Conservation (phyloP, 2,329 filamentous ascomycete species). For the Aureobasidium lini region DNA sequence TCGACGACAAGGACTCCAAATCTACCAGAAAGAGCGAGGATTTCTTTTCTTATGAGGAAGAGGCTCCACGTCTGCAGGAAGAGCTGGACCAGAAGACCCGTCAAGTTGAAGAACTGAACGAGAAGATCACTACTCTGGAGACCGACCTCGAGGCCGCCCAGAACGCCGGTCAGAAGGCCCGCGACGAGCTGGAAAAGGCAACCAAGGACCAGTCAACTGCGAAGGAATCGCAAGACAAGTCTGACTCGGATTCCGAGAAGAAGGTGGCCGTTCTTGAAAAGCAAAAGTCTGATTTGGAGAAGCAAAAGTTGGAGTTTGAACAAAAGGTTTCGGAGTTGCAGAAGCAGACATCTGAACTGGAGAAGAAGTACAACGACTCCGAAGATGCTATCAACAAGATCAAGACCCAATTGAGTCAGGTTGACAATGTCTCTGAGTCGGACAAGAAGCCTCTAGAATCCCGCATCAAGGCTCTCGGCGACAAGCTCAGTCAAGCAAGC, state of each 20-base stretch:
- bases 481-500: constrained; percentile 40
- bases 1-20: constrained; percentile 1
- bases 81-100: constrained; percentile 48
- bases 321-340: constrained; percentile 3
- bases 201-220: background rate
- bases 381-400: background rate
- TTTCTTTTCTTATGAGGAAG: constrained; percentile 87
- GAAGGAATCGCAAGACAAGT: background rate
- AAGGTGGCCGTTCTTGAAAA: constrained; percentile 2
- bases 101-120: constrained; percentile 63
- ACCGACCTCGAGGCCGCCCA: constrained; percentile 54
- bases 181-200: constrained; percentile 4
- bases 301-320: constrained; percentile 4
- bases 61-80: constrained; percentile 71
- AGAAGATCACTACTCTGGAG: constrained; percentile 60
- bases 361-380: background rate
- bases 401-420: background rate
- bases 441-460: constrained; percentile 7
- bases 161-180: constrained; percentile 1
- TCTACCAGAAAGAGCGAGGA: constrained; percentile 41
- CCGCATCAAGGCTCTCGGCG: constrained; percentile 24
- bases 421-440: background rate
- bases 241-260: background rate
- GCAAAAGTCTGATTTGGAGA: constrained; percentile 6
- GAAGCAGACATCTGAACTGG: constrained; percentile 4